These are phyloP conservation scores for Edaphochlamys debaryana DNA, from an alignment of 139 green algal species.

Conservation along the genomic window DNA sequence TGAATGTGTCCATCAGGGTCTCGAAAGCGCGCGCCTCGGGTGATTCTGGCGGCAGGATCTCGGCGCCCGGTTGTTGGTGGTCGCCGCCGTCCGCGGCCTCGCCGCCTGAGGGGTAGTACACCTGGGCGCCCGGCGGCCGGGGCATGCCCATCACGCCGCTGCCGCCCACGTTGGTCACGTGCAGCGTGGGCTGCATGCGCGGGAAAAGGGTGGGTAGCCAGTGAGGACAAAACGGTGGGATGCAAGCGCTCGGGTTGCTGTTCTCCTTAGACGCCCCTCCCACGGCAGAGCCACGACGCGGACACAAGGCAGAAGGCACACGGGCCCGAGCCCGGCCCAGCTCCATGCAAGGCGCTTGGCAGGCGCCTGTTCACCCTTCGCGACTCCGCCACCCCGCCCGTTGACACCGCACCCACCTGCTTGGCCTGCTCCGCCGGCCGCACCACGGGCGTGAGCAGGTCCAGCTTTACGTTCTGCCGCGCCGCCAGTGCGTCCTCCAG, in stretches of 20 bases:
- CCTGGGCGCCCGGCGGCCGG: background rate
- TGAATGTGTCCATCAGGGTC: slow-evolving; percentile 70
- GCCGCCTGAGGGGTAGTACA: background rate
- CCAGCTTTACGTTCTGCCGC: slow-evolving; percentile 43
- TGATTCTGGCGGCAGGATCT: too few relatives aligned
- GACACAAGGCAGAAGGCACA: too few relatives aligned
- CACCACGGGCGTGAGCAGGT: slow-evolving; percentile 53
- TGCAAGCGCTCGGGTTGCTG: too few relatives aligned
- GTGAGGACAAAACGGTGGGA: too few relatives aligned
- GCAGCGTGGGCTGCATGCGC: background rate
- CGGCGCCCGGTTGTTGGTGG: too few relatives aligned
- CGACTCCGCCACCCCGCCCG: too few relatives aligned
- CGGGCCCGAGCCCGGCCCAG: too few relatives aligned
- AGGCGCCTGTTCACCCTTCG: too few relatives aligned
- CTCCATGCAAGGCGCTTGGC: too few relatives aligned
- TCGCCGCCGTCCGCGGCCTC: too few relatives aligned
- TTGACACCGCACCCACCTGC: slow-evolving; percentile 36
- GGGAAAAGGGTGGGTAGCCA: background rate
- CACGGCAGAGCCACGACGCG: too few relatives aligned
- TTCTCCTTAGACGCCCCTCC: too few relatives aligned
- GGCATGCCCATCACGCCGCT: slow-evolving; percentile 8
- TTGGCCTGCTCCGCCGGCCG: slow-evolving; percentile 19
- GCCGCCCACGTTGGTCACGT: slow-evolving; percentile 5
- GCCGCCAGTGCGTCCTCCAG: slow-evolving; percentile 49
- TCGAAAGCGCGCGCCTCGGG: slow-evolving; percentile 49